phyloP scores from a whole-genome alignment of 371 early-diverging fungal species.

The Conidiobolus incongruus region DNA sequence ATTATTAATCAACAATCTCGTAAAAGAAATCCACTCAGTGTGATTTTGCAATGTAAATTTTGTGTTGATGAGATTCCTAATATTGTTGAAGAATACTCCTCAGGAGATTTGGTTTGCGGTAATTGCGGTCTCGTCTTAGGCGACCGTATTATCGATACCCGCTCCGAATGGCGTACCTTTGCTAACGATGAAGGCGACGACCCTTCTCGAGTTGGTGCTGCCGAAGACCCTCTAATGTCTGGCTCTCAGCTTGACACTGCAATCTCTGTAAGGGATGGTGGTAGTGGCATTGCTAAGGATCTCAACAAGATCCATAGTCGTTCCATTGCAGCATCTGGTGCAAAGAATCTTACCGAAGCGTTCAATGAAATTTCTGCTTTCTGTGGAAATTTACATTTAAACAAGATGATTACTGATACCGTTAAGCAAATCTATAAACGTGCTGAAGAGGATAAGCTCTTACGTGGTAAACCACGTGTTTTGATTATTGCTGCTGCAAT shows the following conservation, averaged over 20 bases:
- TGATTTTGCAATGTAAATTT: slow-evolving; percentile 46
- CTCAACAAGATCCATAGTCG: slow-evolving; percentile 53
- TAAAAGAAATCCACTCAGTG: slow-evolving; percentile 19
- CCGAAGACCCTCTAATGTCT: slow-evolving; percentile 70
- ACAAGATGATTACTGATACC: slow-evolving; percentile 69
- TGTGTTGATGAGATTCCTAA: slow-evolving; percentile 74
- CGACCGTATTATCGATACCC: slow-evolving; percentile 94
- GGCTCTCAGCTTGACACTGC: slow-evolving; percentile 81
- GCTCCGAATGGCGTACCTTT: slow-evolving; percentile 99
- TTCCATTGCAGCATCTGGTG: slow-evolving; percentile 46
- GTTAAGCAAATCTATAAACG: slow-evolving; percentile 92
- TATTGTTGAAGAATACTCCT: slow-evolving; percentile 90
- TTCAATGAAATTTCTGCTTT: slow-evolving; percentile 83
- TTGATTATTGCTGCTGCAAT: slow-evolving; percentile 93
- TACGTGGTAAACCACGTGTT: slow-evolving; percentile 76
- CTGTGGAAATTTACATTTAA: slow-evolving; percentile 73
- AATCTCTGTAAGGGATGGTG: slow-evolving; percentile 63
- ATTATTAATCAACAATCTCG: too few relatives aligned
- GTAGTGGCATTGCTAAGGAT: slow-evolving; percentile 43
- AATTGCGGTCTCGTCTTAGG: slow-evolving; percentile 94
- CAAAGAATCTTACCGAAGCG: slow-evolving; percentile 62
- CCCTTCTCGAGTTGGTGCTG: slow-evolving; percentile 97
- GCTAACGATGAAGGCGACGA: slow-evolving; percentile 90
- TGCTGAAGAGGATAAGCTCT: slow-evolving; percentile 65
- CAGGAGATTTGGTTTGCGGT: slow-evolving; percentile 89